Conservation (phyloP, 1,284 basidiomycete species). For the Malassezia nana region DNA sequence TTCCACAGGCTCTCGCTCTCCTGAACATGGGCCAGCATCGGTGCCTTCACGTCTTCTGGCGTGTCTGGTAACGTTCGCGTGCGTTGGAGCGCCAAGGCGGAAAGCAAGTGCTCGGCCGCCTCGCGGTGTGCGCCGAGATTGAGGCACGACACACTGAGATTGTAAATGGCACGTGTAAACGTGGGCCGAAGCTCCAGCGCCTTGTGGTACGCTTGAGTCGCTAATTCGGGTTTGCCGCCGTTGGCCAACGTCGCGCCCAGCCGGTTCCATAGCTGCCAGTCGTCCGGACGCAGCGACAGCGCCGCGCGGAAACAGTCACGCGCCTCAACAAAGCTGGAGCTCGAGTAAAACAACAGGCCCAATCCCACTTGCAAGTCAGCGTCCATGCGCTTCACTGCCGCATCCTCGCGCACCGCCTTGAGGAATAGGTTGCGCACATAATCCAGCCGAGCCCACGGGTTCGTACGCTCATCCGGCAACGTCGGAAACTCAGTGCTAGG, state of each 20-base stretch:
- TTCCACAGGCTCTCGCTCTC: slow-evolving; percentile 64
- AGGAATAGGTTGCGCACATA: slow-evolving; percentile 75
- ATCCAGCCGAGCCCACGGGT: slow-evolving; percentile 74
- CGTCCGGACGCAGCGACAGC: slow-evolving; percentile 67
- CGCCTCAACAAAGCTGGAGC: slow-evolving; percentile 65
- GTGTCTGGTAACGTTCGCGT: slow-evolving; percentile 45
- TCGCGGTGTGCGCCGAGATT: slow-evolving; percentile 93
- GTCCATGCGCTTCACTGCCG: slow-evolving; percentile 59
- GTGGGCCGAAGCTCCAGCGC: slow-evolving; percentile 87
- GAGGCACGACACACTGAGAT: slow-evolving; percentile 88
- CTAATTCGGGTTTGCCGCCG: slow-evolving; percentile 82
- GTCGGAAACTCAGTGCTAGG: slow-evolving; percentile 54
- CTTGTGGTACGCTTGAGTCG: slow-evolving; percentile 83
- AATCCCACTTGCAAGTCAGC: slow-evolving; percentile 87
- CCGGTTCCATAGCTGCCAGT: slow-evolving; percentile 93
- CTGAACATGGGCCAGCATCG: slow-evolving; percentile 33
- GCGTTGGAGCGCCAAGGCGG: slow-evolving; percentile 73
- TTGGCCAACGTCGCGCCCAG: slow-evolving; percentile 91
- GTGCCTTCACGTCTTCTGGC: slow-evolving; percentile 23
- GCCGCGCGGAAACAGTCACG: slow-evolving; percentile 86
- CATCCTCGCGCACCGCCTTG: slow-evolving; percentile 61
- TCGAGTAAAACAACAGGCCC: slow-evolving; percentile 85
- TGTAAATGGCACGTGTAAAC: slow-evolving; percentile 94
- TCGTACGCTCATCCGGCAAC: slow-evolving; percentile 50
- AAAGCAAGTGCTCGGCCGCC: slow-evolving; percentile 90